These are phyloP conservation scores for Solanum lignicaule DNA, from an alignment of 257 asterid genomes.

Conservation along the genomic window DNA sequence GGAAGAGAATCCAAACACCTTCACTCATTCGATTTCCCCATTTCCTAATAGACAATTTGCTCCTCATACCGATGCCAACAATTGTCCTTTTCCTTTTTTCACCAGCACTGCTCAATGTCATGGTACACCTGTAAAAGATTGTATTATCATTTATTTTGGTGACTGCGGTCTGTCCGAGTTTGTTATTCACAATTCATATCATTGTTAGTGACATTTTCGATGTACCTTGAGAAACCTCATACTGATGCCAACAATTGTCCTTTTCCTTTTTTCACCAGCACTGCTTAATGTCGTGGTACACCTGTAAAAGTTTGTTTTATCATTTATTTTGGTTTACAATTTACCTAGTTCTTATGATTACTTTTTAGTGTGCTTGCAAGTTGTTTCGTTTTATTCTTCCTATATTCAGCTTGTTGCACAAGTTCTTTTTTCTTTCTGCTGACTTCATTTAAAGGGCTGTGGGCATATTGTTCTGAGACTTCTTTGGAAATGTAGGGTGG, in stretches of 20 bases:
- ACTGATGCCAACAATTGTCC: too few species aligned
- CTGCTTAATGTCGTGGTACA: too few species aligned
- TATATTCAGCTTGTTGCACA: neutral
- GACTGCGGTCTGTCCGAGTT: too few species aligned
- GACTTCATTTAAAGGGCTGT: neutral
- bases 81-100: neutral
- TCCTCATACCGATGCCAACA: neutral
- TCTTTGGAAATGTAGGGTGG: constrained; percentile 36
- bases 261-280: too few species aligned
- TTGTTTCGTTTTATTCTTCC: neutral
- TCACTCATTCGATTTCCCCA: neutral
- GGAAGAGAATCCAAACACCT: neutral
- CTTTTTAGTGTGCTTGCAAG: neutral
- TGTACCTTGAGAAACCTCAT: too few species aligned
- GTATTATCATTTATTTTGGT: neutral
- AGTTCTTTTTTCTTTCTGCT: neutral
- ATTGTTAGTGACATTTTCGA: too few species aligned
- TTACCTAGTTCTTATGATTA: neutral
- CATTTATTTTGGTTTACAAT: neutral
- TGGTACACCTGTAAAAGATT: neutral
- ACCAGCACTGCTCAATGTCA: neutral
- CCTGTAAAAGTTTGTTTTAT: too few species aligned
- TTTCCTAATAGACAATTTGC: neutral
- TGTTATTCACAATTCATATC: too few species aligned
- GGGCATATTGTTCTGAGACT: neutral